A percentile compares a stretch with the other conserved stretches of the same genome.
These are phyloP conservation scores for Scleroderma bovista DNA, from an alignment of 768 basidiomycete genomes.

Conservation along the genomic window DNA sequence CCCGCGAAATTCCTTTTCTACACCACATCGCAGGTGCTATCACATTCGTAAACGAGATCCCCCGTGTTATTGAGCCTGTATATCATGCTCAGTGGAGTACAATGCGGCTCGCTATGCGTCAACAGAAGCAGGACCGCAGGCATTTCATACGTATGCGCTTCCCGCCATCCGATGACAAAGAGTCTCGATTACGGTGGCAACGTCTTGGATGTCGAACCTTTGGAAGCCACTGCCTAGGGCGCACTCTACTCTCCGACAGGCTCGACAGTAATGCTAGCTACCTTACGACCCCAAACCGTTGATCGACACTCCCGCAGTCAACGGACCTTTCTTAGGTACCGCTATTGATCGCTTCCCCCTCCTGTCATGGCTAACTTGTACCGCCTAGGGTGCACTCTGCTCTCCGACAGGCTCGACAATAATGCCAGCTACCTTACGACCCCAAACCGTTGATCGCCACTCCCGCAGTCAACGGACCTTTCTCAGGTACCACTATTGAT, in stretches of 20 bases:
- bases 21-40: too few relatives aligned
- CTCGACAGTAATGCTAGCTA: too few relatives aligned
- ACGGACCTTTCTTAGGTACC: slow-evolving; percentile 92
- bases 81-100: slow-evolving; percentile 99
- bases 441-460: slow-evolving; percentile 98
- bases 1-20: too few relatives aligned
- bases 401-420: too few relatives aligned
- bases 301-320: slow-evolving; percentile 80
- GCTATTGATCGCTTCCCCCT: slow-evolving; percentile 85
- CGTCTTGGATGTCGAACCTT: slow-evolving; percentile 93
- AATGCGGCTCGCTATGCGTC: slow-evolving; percentile 99
- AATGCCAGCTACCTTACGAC: slow-evolving; percentile 92
- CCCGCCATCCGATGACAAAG: slow-evolving; percentile 99
- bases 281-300: slow-evolving; percentile 96
- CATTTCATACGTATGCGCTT: too few relatives aligned
- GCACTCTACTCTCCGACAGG: too few relatives aligned
- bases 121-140: slow-evolving; percentile 96
- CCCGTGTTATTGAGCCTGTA: slow-evolving; percentile 95
- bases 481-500: slow-evolving; percentile 94
- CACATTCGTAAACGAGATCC: too few relatives aligned
- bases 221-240: too few relatives aligned
- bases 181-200: slow-evolving; percentile 98
- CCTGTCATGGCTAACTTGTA: slow-evolving; percentile 97
- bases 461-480: slow-evolving; percentile 90
- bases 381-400: too few relatives aligned